A percentile compares a stretch with the other conserved stretches of the same genome.
Evolutionary conservation across 176 grass and related monocot genomes (phyloP).

Genomic region (Zea mays): Zm-B73-REFERENCE-NAM-5.0 NC_050098.1:146082001-146082500

Average conservation of each 20-base stretch:
- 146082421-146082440: neutral
- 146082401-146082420: neutral
- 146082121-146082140: constrained; percentile 42
- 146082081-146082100: constrained; percentile 17
- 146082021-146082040: constrained; percentile 41
- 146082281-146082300: constrained; percentile 29
- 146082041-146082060: constrained; percentile 57
- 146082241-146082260: constrained; percentile 54
- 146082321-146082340: neutral
- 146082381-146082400: too few relatives aligned
- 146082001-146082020: constrained; percentile 59
- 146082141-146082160: constrained; percentile 37
- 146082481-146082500: neutral
- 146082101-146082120: constrained; percentile 42
- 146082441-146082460: too few relatives aligned
- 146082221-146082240: constrained; percentile 59
- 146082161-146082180: constrained; percentile 90
- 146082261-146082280: constrained; percentile 80
- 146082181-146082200: constrained; percentile 89
- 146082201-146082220: constrained; percentile 73
- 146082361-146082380: neutral
- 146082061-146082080: neutral
- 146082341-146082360: neutral
- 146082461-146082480: too few relatives aligned
- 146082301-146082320: neutral